These are phyloP conservation scores for Mortierella sp. DNA, from an alignment of 371 early-diverging fungal species.

Conservation along the genomic window DNA sequence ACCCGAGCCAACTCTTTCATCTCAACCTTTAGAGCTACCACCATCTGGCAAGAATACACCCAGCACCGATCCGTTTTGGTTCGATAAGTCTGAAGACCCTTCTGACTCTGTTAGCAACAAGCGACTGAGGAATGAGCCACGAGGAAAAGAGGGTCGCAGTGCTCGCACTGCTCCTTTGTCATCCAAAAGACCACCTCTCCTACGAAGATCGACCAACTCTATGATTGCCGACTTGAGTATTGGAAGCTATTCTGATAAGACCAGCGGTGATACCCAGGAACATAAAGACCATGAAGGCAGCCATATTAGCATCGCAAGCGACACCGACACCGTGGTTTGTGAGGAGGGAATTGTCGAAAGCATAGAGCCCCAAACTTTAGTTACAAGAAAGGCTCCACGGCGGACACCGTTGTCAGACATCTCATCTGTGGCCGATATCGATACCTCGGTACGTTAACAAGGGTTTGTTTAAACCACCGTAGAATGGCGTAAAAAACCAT, in stretches of 20 bases:
- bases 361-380: neutral
- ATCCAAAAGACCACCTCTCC: neutral
- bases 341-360: neutral
- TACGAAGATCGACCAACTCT: slow-evolving; percentile 3
- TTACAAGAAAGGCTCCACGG: neutral
- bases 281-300: neutral
- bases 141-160: slow-evolving; percentile 13
- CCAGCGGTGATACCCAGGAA: neutral
- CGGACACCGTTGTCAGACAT: slow-evolving; percentile 19
- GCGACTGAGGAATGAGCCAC: slow-evolving; percentile 20
- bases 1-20: neutral
- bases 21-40: neutral
- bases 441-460: slow-evolving; percentile 21
- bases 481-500: too few species aligned
- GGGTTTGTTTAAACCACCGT: too few species aligned
- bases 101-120: slow-evolving; percentile 19
- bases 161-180: slow-evolving; percentile 1
- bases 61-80: slow-evolving; percentile 2
- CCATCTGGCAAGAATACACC: neutral
- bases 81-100: neutral
- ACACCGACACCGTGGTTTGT: neutral
- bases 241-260: neutral
- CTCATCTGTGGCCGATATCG: neutral
- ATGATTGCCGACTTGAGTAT: neutral
- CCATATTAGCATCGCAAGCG: neutral